Conservation (phyloP, 2,329 filamentous ascomycete genomes). For the Colletotrichum sp. region DNA sequence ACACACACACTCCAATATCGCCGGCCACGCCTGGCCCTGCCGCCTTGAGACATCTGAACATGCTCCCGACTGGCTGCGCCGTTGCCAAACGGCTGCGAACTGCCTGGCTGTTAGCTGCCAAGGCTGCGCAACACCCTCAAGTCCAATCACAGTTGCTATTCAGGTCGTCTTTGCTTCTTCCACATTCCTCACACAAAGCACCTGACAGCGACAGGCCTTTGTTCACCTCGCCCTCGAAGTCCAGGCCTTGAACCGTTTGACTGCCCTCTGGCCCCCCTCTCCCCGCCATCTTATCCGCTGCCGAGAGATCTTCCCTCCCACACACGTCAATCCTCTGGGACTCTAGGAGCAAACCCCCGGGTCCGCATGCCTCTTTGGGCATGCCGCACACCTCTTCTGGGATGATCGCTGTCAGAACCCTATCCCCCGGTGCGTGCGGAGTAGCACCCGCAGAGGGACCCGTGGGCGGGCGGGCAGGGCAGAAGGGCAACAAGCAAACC, state of each 20-base stretch:
- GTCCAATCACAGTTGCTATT: background rate
- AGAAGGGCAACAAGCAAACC: background rate
- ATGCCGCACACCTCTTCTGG: background rate
- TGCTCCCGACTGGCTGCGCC: background rate
- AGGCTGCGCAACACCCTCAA: background rate
- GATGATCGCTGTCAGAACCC: conserved; percentile 19
- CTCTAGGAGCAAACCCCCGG: background rate
- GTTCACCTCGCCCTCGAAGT: background rate
- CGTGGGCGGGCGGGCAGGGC: background rate
- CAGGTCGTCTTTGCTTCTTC: background rate
- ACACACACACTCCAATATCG: background rate
- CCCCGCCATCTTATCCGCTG: background rate
- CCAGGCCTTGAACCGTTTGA: background rate
- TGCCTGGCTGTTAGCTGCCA: background rate
- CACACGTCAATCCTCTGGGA: background rate
- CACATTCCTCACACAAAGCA: conserved; percentile 6
- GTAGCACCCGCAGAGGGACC: background rate
- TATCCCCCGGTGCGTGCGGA: conserved; percentile 1
- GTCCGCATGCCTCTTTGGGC: conserved; percentile 15
- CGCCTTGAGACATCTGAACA: background rate
- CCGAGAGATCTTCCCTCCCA: background rate
- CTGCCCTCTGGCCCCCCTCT: background rate
- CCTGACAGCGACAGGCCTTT: background rate
- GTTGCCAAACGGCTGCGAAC: background rate
- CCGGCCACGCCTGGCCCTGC: conserved; percentile 13